Evolutionary conservation across 75 land plant species (phyloP).

Genomic region (Chamaecyparis obtusa): DNA sequence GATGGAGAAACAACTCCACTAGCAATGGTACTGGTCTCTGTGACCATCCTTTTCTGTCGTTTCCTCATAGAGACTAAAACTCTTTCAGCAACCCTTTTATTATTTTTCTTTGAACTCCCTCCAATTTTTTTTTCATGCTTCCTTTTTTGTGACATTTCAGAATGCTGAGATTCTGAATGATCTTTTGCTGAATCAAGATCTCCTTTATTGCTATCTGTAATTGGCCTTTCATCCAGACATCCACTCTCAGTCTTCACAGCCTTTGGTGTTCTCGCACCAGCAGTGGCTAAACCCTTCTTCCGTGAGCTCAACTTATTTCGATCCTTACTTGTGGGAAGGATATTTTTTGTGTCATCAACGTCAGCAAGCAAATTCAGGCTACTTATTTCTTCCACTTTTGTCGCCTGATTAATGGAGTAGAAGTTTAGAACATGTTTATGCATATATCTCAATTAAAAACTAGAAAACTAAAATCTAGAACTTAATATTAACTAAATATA

Average conservation of each 20-base stretch:
- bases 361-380: neutral
- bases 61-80: constrained; percentile 52
- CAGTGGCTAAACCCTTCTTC: constrained; percentile 28
- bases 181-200: constrained; percentile 28
- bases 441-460: neutral
- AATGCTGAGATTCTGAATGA: neutral
- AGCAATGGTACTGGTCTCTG: constrained; percentile 43
- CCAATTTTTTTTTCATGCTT: constrained; percentile 30
- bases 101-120: constrained; percentile 34
- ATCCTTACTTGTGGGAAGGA: constrained; percentile 28
- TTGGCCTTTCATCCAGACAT: constrained; percentile 50
- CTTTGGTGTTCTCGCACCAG: constrained; percentile 29
- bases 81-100: constrained; percentile 61
- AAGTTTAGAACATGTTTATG: neutral
- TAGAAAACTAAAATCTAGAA: neutral
- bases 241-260: constrained; percentile 52
- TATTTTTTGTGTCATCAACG: constrained; percentile 20
- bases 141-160: constrained; percentile 31
- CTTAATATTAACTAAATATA: constrained; percentile 13
- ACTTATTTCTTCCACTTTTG: constrained; percentile 10
- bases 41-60: constrained; percentile 43
- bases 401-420: no score
- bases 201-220: constrained; percentile 57
- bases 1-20: constrained; percentile 22
- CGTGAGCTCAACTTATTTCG: constrained; percentile 14